phyloP scores from a whole-genome alignment of 164 flowering plant genomes.

The Santalum album region DNA sequence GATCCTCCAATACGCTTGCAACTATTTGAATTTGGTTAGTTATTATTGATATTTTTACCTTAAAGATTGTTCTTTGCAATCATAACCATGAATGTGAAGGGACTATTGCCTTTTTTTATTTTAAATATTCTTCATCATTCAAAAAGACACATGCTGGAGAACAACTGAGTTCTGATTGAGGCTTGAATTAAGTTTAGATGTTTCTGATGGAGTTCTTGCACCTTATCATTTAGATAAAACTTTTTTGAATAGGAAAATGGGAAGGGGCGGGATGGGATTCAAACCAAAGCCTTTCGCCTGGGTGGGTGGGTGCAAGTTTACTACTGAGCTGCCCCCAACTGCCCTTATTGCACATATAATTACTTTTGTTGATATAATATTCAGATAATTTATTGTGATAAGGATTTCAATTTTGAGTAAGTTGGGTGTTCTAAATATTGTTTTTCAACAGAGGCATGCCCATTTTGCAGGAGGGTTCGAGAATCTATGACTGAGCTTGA shows the following conservation, averaged over 20 bases:
- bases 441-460: conserved; percentile 78
- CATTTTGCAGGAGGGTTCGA: conserved; percentile 78
- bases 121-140: not conserved
- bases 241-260: no score
- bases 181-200: no score
- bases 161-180: no score
- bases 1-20: conserved; percentile 38
- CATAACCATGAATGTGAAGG: not conserved
- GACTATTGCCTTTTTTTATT: not conserved
- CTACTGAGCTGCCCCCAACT: not conserved
- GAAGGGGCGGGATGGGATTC: no score
- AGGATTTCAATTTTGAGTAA: conserved; percentile 6
- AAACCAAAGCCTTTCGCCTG: no score
- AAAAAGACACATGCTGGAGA: no score
- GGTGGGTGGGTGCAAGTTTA: no score
- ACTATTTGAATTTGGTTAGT: conserved; percentile 66
- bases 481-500: conserved; percentile 81
- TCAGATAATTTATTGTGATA: conserved; percentile 1
- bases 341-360: not conserved
- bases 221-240: no score
- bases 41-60: not conserved
- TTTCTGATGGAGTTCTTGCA: no score
- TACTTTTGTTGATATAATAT: not conserved
- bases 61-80: not conserved
- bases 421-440: conserved; percentile 13